These are phyloP conservation scores for Arthrocladium fulminans DNA, from an alignment of 2,329 filamentous ascomycete genomes.

Conservation along the genomic window DNA sequence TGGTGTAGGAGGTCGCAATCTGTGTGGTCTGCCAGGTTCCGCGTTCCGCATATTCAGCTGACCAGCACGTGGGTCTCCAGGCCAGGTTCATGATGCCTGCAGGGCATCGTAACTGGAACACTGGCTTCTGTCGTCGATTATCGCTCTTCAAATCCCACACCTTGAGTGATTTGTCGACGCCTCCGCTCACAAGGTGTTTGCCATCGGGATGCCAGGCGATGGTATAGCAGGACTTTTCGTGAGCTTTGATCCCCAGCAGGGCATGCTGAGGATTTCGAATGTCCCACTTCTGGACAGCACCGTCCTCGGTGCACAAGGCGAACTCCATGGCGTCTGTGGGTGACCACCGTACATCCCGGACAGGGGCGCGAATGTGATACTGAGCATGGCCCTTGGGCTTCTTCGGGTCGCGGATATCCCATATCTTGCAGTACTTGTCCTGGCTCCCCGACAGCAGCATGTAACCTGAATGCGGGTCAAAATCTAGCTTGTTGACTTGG, in stretches of 20 bases:
- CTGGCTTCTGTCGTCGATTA: slow-evolving; percentile 50
- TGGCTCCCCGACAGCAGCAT: slow-evolving; percentile 56
- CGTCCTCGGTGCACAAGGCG: slow-evolving; percentile 56
- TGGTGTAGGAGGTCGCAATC: slow-evolving; percentile 53
- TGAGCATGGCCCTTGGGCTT: slow-evolving; percentile 36
- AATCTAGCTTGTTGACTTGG: slow-evolving; percentile 57
- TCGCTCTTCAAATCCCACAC: slow-evolving; percentile 56
- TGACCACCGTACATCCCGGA: slow-evolving; percentile 58
- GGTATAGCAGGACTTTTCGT: slow-evolving; percentile 51
- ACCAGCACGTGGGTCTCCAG: slow-evolving; percentile 54
- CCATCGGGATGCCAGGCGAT: slow-evolving; percentile 62
- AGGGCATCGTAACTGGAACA: slow-evolving; percentile 50
- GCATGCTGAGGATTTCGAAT: slow-evolving; percentile 48
- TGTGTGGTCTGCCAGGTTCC: slow-evolving; percentile 54
- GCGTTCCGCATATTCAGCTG: slow-evolving; percentile 41
- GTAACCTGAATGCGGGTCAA: slow-evolving; percentile 53
- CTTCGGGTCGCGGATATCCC: slow-evolving; percentile 52
- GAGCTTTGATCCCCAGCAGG: slow-evolving; percentile 52
- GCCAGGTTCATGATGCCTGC: slow-evolving; percentile 54
- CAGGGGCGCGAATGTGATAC: slow-evolving; percentile 48
- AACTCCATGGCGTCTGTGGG: slow-evolving; percentile 54
- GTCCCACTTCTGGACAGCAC: slow-evolving; percentile 57
- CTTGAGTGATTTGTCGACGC: slow-evolving; percentile 53
- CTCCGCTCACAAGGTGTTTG: slow-evolving; percentile 54
- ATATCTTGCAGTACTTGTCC: slow-evolving; percentile 55